These are phyloP conservation scores for Entoloma clypeatum DNA, from an alignment of 1,284 basidiomycete genomes.

Conservation along the genomic window DNA sequence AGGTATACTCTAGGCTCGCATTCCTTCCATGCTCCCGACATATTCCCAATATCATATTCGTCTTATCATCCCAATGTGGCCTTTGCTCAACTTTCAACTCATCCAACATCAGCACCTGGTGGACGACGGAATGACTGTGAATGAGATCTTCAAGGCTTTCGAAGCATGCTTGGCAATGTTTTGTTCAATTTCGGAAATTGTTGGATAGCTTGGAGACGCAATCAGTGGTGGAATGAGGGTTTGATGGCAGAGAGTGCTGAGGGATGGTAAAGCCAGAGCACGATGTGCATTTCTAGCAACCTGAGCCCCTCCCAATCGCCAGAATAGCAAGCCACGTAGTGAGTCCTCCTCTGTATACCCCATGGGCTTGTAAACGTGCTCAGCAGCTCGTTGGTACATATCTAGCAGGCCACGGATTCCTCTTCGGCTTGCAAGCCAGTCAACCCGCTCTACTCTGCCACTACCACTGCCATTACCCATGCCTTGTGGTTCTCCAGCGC, in stretches of 20 bases:
- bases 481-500: conserved; percentile 17
- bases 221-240: conserved; percentile 15
- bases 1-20: conserved; percentile 21
- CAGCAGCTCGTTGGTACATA: conserved; percentile 15
- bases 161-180: conserved; percentile 21
- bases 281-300: no score
- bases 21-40: conserved; percentile 24
- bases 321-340: conserved; percentile 7
- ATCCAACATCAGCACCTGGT: conserved; percentile 26
- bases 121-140: conserved; percentile 9
- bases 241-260: conserved; percentile 3
- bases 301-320: no score
- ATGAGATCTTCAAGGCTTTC: conserved; percentile 15
- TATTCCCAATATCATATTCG: conserved; percentile 24
- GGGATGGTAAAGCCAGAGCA: neutral
- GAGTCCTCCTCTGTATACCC: conserved; percentile 9
- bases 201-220: conserved; percentile 19
- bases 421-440: conserved; percentile 17
- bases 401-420: conserved; percentile 19
- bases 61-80: conserved; percentile 21
- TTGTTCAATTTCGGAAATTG: conserved; percentile 13
- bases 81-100: conserved; percentile 24
- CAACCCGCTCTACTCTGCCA: conserved; percentile 20
- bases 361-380: conserved; percentile 21
- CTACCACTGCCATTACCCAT: conserved; percentile 21